phyloP scores from a whole-genome alignment of 176 grass and related monocot species.

The Oryza meyeriana region DNA sequence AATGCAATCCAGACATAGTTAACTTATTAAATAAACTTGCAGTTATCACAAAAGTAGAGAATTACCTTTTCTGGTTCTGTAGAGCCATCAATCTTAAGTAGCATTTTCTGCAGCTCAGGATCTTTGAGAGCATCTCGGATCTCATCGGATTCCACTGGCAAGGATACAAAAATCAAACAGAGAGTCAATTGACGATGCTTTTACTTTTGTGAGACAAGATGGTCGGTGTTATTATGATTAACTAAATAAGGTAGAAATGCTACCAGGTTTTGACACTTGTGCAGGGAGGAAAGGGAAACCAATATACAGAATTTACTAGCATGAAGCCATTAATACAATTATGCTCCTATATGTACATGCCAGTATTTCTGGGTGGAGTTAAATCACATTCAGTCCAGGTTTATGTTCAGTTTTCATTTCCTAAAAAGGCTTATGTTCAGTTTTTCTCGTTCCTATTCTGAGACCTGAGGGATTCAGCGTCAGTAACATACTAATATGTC shows the following conservation, averaged over 20 bases:
- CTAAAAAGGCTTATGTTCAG: background rate
- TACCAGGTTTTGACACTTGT: background rate
- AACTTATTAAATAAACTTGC: background rate
- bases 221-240: background rate
- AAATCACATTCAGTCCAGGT: background rate
- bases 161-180: constrained; percentile 8
- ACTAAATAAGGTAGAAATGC: background rate
- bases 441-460: too few relatives aligned
- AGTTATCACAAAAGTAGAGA: background rate
- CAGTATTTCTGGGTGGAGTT: background rate
- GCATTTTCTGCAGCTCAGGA: constrained; percentile 50
- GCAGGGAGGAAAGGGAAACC: background rate
- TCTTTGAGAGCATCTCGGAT: constrained; percentile 60
- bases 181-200: background rate
- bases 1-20: background rate
- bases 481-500: background rate
- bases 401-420: background rate
- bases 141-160: constrained; percentile 50
- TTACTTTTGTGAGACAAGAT: background rate
- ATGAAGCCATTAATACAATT: background rate
- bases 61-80: constrained; percentile 71
- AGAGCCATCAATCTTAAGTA: constrained; percentile 61
- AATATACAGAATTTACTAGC: background rate
- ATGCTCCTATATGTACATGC: background rate
- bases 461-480: background rate